Percentiles rank a stretch among this genome's conserved stretches.
Evolutionary conservation across 805 yeast species (phyloP).

Genomic region (Candida wancherniae): DNA sequence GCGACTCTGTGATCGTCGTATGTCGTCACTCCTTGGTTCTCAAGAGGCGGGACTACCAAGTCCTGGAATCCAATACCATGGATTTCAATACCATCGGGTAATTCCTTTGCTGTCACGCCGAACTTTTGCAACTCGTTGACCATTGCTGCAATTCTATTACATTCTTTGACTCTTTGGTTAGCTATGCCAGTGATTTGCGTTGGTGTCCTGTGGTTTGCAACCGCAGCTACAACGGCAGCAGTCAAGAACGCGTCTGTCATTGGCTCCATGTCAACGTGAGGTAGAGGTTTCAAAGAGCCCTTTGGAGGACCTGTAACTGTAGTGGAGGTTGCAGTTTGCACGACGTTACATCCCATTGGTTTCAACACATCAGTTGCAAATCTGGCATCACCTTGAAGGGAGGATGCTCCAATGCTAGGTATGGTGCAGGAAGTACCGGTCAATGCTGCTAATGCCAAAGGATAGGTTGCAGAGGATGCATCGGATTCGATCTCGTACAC

Average conservation of each 20-base stretch:
- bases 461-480: constrained; percentile 97
- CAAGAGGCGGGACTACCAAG: constrained; percentile 49
- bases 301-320: constrained; percentile 86
- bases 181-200: constrained; percentile 82
- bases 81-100: constrained; percentile 89
- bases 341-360: constrained; percentile 93
- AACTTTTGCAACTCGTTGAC: constrained; percentile 80
- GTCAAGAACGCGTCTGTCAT: constrained; percentile 99
- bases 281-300: constrained; percentile 64
- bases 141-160: constrained; percentile 96
- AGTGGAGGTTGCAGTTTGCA: constrained; percentile 78
- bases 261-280: constrained; percentile 93
- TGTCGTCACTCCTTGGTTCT: constrained; percentile 59
- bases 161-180: constrained; percentile 95
- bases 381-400: constrained; percentile 95
- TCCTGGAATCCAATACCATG: constrained; percentile 56
- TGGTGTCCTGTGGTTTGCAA: constrained; percentile 64
- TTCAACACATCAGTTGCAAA: constrained; percentile 88
- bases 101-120: constrained; percentile 80
- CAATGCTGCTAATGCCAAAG: constrained; percentile 94
- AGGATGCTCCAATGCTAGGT: constrained; percentile 88
- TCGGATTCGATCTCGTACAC: constrained; percentile 92
- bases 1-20: constrained; percentile 98
- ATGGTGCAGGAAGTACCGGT: constrained; percentile 90
- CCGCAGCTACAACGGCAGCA: constrained; percentile 96